A percentile compares a stretch with the other conserved stretches of the same genome.
phyloP scores from a whole-genome alignment of 2,329 filamentous ascomycete species.

The Arthroderma sp. region DNA sequence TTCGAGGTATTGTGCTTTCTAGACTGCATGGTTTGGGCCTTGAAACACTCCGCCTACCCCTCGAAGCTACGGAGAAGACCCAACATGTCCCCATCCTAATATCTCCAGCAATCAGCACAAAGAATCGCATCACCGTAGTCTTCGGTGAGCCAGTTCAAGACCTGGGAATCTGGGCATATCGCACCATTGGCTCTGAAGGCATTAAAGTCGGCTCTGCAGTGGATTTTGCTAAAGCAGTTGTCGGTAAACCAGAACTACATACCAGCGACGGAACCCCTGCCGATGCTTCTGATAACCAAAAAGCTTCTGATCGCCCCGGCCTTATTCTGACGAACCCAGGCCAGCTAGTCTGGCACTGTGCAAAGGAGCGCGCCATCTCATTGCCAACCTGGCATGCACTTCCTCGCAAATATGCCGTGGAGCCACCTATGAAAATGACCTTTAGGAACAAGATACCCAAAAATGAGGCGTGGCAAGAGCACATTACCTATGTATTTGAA shows the following conservation, averaged over 20 bases:
- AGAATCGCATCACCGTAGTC: slow-evolving; percentile 55
- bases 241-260: slow-evolving; percentile 25
- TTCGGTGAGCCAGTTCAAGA: slow-evolving; percentile 61
- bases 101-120: slow-evolving; percentile 41
- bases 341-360: slow-evolving; percentile 63
- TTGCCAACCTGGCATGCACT: slow-evolving; percentile 42
- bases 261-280: slow-evolving; percentile 14
- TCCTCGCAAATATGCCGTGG: slow-evolving; percentile 50
- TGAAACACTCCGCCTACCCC: slow-evolving; percentile 47
- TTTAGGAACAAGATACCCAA: slow-evolving; percentile 48
- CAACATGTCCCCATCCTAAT: slow-evolving; percentile 59
- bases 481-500: slow-evolving; percentile 56
- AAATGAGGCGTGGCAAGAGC: slow-evolving; percentile 44
- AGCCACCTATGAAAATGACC: slow-evolving; percentile 39
- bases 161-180: slow-evolving; percentile 60
- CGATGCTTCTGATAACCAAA: slow-evolving; percentile 3
- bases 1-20: slow-evolving; percentile 45
- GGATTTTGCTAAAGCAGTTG: slow-evolving; percentile 42
- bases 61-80: slow-evolving; percentile 32
- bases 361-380: slow-evolving; percentile 47
- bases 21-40: slow-evolving; percentile 53
- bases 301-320: slow-evolving; percentile 29
- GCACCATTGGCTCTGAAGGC: slow-evolving; percentile 50
- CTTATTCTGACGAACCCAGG: slow-evolving; percentile 68
- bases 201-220: slow-evolving; percentile 59